A percentile compares a stretch with the other conserved stretches of the same genome.
phyloP scores from a whole-genome alignment of 345 rosid genomes.

The Eucalyptus victrix region DNA sequence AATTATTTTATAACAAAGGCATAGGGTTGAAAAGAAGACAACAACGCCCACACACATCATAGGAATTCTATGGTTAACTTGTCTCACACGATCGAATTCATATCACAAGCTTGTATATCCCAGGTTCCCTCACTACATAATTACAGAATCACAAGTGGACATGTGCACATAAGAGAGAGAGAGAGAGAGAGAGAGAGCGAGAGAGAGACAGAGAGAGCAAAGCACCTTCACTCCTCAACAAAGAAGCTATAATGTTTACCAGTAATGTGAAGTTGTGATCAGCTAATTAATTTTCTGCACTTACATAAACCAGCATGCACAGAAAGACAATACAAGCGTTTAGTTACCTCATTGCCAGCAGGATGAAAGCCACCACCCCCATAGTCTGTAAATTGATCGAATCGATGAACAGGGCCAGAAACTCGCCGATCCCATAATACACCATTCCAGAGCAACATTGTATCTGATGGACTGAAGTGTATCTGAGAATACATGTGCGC shows the following conservation, averaged over 20 bases:
- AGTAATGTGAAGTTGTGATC: background rate
- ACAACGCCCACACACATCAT: background rate
- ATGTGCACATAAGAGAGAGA: background rate
- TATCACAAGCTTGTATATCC: background rate
- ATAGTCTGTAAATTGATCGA: conserved; percentile 89
- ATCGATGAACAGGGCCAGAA: conserved; percentile 45
- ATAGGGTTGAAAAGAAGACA: background rate
- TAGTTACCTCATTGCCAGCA: conserved; percentile 85
- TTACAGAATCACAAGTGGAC: background rate
- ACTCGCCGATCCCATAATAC: conserved; percentile 72
- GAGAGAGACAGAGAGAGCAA: background rate
- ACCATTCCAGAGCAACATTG: conserved; percentile 90
- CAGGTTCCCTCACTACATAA: background rate
- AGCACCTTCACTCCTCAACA: background rate
- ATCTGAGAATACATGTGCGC: conserved; percentile 64
- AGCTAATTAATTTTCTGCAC: background rate
- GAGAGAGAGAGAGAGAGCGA: background rate
- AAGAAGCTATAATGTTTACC: background rate
- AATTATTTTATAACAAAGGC: no score
- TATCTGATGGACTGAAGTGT: conserved; percentile 83
- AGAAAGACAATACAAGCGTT: background rate
- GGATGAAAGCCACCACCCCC: conserved; percentile 99
- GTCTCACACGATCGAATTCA: background rate
- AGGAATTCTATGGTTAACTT: background rate
- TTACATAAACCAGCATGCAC: background rate